These are phyloP conservation scores for Hypoxylon fuscum DNA, from an alignment of 495 filamentous ascomycete species.

Conservation along the genomic window DNA sequence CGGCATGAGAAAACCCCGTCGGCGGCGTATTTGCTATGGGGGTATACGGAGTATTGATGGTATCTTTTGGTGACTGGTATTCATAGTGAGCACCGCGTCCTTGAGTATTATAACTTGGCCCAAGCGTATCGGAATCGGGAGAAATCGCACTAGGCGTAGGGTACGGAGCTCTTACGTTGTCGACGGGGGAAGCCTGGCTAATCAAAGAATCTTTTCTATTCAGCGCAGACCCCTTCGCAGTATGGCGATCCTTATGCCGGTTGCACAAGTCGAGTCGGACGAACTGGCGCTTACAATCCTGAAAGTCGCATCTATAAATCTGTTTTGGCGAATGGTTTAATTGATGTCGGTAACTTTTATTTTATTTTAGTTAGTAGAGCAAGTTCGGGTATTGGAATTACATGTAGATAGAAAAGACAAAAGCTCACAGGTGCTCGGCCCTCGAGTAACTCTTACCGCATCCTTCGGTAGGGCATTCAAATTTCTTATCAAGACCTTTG, in stretches of 20 bases:
- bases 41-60: conserved; percentile 57
- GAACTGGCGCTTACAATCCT: conserved; percentile 88
- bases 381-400: conserved; percentile 1
- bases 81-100: conserved; percentile 57
- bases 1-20: conserved; percentile 50
- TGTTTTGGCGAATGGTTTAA: conserved; percentile 96
- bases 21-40: conserved; percentile 59
- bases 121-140: conserved; percentile 60
- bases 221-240: conserved; percentile 92
- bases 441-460: conserved; percentile 97
- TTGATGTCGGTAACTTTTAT: conserved; percentile 87
- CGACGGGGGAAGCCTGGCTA: conserved; percentile 64
- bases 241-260: conserved; percentile 93
- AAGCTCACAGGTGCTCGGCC: conserved; percentile 85
- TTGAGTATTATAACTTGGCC: conserved; percentile 53
- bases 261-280: conserved; percentile 94
- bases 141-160: conserved; percentile 56
- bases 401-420: not conserved
- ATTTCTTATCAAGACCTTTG: conserved; percentile 93
- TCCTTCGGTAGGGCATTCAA: conserved; percentile 86
- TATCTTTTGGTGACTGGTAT: conserved; percentile 62
- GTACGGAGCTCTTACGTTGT: conserved; percentile 56
- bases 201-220: conserved; percentile 86
- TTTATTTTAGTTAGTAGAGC: conserved; percentile 23
- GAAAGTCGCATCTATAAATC: conserved; percentile 94